phyloP scores from a whole-genome alignment of 2,329 filamentous ascomycete genomes.

The Zymoseptoria crescenta region DNA sequence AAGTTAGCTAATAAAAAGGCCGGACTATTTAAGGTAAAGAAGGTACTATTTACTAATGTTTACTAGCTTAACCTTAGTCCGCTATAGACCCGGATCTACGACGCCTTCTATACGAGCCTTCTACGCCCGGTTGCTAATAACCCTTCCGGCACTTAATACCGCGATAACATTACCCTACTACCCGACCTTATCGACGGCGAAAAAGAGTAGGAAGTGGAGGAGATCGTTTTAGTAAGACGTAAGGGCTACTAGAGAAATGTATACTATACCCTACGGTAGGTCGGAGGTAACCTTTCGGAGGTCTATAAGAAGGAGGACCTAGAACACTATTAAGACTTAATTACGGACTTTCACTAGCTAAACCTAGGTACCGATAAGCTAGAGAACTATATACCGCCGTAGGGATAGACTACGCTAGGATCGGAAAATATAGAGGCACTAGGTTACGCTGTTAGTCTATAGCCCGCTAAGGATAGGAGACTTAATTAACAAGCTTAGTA shows the following conservation, averaged over 20 bases:
- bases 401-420: not conserved
- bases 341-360: not conserved
- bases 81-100: not conserved
- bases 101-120: conserved; percentile 2
- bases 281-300: not conserved
- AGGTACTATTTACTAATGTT: too few species aligned
- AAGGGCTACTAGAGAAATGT: not conserved
- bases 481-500: too few species aligned
- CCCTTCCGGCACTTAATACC: not conserved
- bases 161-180: not conserved
- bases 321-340: not conserved
- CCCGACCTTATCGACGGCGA: not conserved
- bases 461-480: too few species aligned
- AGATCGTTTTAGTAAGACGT: not conserved
- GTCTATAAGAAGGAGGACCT: not conserved
- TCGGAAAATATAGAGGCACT: too few species aligned
- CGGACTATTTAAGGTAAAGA: too few species aligned
- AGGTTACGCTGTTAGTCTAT: too few species aligned
- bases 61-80: too few species aligned
- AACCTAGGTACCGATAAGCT: not conserved
- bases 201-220: not conserved
- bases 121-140: not conserved
- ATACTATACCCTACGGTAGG: not conserved
- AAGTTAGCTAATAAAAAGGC: too few species aligned
- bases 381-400: not conserved